A percentile compares a stretch with the other conserved stretches of the same genome.
Evolutionary conservation across 2,329 filamentous ascomycete species (phyloP).

Genomic region (Arthrinium puccinioides): DNA sequence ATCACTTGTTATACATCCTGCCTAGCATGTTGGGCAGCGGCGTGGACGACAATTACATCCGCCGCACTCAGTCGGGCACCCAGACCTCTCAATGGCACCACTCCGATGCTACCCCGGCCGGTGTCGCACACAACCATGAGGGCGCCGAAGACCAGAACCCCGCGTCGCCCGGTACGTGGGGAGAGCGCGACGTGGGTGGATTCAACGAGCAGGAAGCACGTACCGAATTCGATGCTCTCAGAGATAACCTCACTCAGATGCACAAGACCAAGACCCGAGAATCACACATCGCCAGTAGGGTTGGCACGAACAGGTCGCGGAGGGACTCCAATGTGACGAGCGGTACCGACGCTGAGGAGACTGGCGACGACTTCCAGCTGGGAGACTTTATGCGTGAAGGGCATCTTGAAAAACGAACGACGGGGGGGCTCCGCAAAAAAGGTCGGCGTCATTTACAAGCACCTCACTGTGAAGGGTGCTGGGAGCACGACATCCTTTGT

Average conservation of each 20-base stretch:
- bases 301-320: slow-evolving; percentile 4
- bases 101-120: slow-evolving; percentile 8
- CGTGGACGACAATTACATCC: slow-evolving; percentile 23
- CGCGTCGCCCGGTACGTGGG: slow-evolving; percentile 25
- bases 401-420: slow-evolving; percentile 66
- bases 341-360: slow-evolving; percentile 26
- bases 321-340: slow-evolving; percentile 11
- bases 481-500: slow-evolving; percentile 62
- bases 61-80: slow-evolving; percentile 22
- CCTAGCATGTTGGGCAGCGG: slow-evolving; percentile 24
- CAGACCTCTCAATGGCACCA: slow-evolving; percentile 17
- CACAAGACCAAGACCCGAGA: slow-evolving; percentile 27
- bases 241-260: slow-evolving; percentile 25
- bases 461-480: slow-evolving; percentile 67
- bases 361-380: slow-evolving; percentile 59
- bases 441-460: slow-evolving; percentile 70
- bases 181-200: slow-evolving; percentile 27
- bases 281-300: slow-evolving; percentile 20
- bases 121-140: background rate
- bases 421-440: slow-evolving; percentile 64
- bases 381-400: slow-evolving; percentile 66
- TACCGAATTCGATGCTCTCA: slow-evolving; percentile 27
- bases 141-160: slow-evolving; percentile 3
- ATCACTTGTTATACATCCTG: no score
- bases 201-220: slow-evolving; percentile 25